A percentile compares a stretch with the other conserved stretches of the same genome.
Evolutionary conservation across 2,329 filamentous ascomycete species (phyloP).

Genomic region (Fusarium cyanostomum): DNA sequence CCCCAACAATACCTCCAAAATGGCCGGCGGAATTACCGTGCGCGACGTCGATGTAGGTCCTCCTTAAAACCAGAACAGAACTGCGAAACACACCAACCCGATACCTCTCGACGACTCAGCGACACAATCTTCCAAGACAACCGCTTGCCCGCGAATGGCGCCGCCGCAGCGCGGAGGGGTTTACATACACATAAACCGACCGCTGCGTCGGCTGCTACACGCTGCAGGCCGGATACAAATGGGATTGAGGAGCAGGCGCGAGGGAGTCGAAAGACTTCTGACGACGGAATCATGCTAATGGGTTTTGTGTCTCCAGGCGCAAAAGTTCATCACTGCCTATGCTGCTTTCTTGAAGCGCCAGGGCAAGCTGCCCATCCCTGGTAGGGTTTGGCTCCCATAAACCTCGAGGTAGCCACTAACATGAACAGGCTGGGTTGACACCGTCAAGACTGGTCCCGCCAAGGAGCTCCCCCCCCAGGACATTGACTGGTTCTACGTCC

Average conservation of each 20-base stretch:
- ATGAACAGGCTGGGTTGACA: constrained; percentile 91
- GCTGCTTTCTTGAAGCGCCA: constrained; percentile 92
- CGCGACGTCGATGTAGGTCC: constrained; percentile 84
- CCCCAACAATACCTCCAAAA: constrained; percentile 68
- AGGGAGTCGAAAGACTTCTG: constrained; percentile 78
- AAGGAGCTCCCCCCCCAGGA: constrained; percentile 99
- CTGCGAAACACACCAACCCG: background rate
- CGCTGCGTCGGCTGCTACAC: constrained; percentile 33
- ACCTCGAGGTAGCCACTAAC: constrained; percentile 8
- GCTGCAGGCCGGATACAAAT: constrained; percentile 37
- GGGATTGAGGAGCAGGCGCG: constrained; percentile 70
- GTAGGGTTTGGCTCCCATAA: constrained; percentile 60
- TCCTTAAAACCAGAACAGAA: constrained; percentile 43
- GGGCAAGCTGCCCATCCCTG: constrained; percentile 90
- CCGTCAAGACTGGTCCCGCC: constrained; percentile 96
- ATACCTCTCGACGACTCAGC: constrained; percentile 42
- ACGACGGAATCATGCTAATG: constrained; percentile 79
- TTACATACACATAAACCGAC: constrained; percentile 19
- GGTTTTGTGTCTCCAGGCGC: constrained; percentile 69
- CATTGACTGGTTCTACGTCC: constrained; percentile 95
- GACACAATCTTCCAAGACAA: constrained; percentile 44
- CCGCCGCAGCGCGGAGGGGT: constrained; percentile 30
- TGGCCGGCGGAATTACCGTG: constrained; percentile 82
- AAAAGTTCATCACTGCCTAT: constrained; percentile 90
- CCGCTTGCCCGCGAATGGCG: constrained; percentile 34